Conservation (phyloP, 2,329 filamentous ascomycete genomes). For the Xenosphaeropsis pyriputrescens region DNA sequence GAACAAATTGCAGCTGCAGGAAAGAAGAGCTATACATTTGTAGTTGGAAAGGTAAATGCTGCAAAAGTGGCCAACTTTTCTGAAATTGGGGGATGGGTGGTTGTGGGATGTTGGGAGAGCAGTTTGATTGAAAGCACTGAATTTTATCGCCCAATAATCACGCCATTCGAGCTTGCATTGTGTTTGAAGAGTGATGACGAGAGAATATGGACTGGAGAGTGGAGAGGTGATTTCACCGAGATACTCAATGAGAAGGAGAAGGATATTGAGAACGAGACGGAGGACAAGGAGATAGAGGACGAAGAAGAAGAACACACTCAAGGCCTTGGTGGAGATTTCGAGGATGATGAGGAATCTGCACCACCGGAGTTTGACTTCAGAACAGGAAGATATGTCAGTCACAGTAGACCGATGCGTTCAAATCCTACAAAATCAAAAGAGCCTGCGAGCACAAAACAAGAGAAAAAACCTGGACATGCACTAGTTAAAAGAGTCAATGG, state of each 20-base stretch:
- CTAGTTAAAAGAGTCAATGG: constrained; percentile 50
- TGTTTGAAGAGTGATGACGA: constrained; percentile 62
- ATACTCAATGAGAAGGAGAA: constrained; percentile 9
- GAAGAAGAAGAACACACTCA: constrained; percentile 17
- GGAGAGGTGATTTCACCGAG: constrained; percentile 75
- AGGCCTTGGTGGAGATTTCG: constrained; percentile 21
- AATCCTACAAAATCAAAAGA: not conserved
- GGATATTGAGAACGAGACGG: constrained; percentile 11
- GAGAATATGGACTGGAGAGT: constrained; percentile 74
- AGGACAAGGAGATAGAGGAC: constrained; percentile 4
- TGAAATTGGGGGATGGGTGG: constrained; percentile 92
- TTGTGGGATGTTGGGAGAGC: constrained; percentile 97
- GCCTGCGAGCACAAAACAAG: not conserved
- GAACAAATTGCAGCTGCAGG: constrained; percentile 60
- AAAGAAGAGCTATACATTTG: constrained; percentile 92
- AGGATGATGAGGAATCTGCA: constrained; percentile 53
- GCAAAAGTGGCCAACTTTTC: constrained; percentile 95
- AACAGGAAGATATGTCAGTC: constrained; percentile 69
- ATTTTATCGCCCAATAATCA: constrained; percentile 81
- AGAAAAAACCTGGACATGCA: constrained; percentile 23
- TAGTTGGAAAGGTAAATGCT: constrained; percentile 90
- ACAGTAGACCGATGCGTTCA: constrained; percentile 57
- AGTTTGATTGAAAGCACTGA: constrained; percentile 78
- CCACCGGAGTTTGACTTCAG: constrained; percentile 86
- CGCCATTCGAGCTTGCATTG: constrained; percentile 82